Evolutionary conservation across 2,329 filamentous ascomycete species (phyloP).

Genomic region (Sordariomycetes sp.): DNA sequence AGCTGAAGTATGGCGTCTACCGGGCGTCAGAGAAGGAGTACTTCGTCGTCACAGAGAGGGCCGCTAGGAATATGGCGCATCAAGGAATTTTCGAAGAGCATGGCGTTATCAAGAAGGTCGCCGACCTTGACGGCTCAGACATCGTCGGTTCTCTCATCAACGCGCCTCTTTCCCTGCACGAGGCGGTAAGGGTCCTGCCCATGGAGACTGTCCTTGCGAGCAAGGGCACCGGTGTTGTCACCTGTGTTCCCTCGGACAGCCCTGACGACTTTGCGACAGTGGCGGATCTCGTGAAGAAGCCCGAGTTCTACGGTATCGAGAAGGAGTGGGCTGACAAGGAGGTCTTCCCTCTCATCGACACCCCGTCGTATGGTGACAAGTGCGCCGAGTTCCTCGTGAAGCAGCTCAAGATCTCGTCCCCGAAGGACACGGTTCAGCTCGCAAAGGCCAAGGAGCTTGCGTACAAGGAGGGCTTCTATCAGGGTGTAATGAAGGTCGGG

Average conservation of each 20-base stretch:
- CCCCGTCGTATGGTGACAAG: constrained; percentile 76
- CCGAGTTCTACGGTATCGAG: constrained; percentile 91
- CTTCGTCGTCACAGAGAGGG: constrained; percentile 74
- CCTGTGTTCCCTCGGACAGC: constrained; percentile 89
- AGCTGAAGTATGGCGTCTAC: constrained; percentile 82
- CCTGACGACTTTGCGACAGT: constrained; percentile 88
- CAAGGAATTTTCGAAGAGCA: constrained; percentile 76
- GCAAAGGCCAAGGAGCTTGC: constrained; percentile 91
- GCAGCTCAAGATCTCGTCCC: constrained; percentile 91
- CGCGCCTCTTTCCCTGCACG: constrained; percentile 80
- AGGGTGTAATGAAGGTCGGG: constrained; percentile 79
- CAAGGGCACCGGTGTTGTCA: constrained; percentile 95
- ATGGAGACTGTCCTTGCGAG: constrained; percentile 90
- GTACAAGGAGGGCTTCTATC: constrained; percentile 97
- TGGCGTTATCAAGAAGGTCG: constrained; percentile 63
- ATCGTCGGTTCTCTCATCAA: constrained; percentile 82
- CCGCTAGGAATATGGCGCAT: constrained; percentile 92
- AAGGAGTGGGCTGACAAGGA: constrained; percentile 94
- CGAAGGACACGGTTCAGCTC: constrained; percentile 83
- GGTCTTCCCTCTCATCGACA: constrained; percentile 80
- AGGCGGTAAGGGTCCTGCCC: constrained; percentile 75
- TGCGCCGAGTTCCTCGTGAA: constrained; percentile 77
- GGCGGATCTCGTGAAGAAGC: constrained; percentile 82
- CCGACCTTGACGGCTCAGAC: constrained; percentile 65
- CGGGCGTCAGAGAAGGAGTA: constrained; percentile 69